Conservation (phyloP, 2,329 filamentous ascomycete genomes). For the Fusarium equiseti region DNA sequence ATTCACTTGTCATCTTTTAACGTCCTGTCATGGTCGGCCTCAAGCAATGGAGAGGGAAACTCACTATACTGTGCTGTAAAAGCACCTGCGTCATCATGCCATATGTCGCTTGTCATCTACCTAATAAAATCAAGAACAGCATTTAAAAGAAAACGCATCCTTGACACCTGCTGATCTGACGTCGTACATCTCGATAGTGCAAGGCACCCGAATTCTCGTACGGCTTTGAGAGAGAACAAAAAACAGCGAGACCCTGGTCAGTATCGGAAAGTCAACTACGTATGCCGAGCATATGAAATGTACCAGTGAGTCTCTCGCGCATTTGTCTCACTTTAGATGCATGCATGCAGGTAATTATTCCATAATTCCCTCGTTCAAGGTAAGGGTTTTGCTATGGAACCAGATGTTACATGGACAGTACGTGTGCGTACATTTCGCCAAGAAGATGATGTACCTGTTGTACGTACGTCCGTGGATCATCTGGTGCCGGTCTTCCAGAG, state of each 20-base stretch:
- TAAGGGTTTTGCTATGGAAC: background rate
- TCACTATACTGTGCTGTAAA: background rate
- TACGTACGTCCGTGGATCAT: slow-evolving; percentile 18
- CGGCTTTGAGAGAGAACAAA: background rate
- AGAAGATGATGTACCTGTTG: slow-evolving; percentile 8
- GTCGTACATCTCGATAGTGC: slow-evolving; percentile 29
- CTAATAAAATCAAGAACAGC: background rate
- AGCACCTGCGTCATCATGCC: slow-evolving; percentile 28
- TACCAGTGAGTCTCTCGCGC: slow-evolving; percentile 19
- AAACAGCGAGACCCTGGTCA: slow-evolving; percentile 14
- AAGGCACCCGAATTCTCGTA: slow-evolving; percentile 24
- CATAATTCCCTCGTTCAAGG: slow-evolving; percentile 9
- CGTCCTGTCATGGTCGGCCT: background rate
- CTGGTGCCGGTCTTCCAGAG: slow-evolving; percentile 30
- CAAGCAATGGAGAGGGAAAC: background rate
- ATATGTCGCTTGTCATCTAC: slow-evolving; percentile 5
- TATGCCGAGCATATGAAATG: slow-evolving; percentile 33
- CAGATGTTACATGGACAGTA: background rate
- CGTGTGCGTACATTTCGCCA: slow-evolving; percentile 15
- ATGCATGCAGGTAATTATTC: slow-evolving; percentile 1
- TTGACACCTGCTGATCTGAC: slow-evolving; percentile 28
- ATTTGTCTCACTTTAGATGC: slow-evolving; percentile 26
- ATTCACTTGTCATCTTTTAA: slow-evolving; percentile 8
- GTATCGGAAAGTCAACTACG: slow-evolving; percentile 28
- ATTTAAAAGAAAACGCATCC: background rate